phyloP scores from a whole-genome alignment of 768 basidiomycete species.

The Suillus spraguei region DNA sequence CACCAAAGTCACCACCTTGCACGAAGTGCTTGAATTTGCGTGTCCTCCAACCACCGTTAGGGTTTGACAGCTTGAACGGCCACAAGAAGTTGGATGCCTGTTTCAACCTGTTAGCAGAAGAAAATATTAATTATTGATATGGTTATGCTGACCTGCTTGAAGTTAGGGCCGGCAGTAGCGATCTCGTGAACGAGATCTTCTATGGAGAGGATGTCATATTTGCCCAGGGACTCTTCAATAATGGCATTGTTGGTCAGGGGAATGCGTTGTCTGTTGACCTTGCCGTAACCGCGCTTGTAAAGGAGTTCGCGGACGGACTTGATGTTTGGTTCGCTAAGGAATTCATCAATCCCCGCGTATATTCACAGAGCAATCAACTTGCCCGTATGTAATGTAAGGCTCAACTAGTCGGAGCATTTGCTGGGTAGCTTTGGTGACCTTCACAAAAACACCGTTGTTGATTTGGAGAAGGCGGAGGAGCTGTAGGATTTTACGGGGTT shows the following conservation, averaged over 20 bases:
- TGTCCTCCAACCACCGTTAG: slow-evolving; percentile 96
- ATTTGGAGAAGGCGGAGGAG: slow-evolving; percentile 98
- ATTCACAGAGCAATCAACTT: slow-evolving; percentile 27
- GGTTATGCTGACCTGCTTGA: slow-evolving; percentile 81
- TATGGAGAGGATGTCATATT: slow-evolving; percentile 94
- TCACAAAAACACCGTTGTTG: slow-evolving; percentile 99
- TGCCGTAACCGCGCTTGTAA: slow-evolving; percentile 99
- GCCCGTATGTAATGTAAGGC: slow-evolving; percentile 98
- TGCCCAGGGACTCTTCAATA: slow-evolving; percentile 89
- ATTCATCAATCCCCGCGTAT: slow-evolving; percentile 11
- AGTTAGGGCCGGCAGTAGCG: slow-evolving; percentile 93
- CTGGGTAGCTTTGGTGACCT: slow-evolving; percentile 93
- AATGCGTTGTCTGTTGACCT: slow-evolving; percentile 96
- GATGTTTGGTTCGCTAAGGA: slow-evolving; percentile 85
- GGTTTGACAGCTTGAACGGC: slow-evolving; percentile 99
- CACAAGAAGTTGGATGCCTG: slow-evolving; percentile 95
- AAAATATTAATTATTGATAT: neutral
- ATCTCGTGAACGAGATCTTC: slow-evolving; percentile 99
- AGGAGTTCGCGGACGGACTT: slow-evolving; percentile 96
- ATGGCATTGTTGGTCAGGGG: slow-evolving; percentile 92
- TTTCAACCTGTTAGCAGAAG: slow-evolving; percentile 13
- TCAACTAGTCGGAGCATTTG: slow-evolving; percentile 99
- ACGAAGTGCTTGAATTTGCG: slow-evolving; percentile 98
- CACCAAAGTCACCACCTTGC: slow-evolving; percentile 96
- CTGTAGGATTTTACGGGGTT: slow-evolving; percentile 99